Conservation (phyloP, 768 basidiomycete genomes). For the Mycena pura region DNA sequence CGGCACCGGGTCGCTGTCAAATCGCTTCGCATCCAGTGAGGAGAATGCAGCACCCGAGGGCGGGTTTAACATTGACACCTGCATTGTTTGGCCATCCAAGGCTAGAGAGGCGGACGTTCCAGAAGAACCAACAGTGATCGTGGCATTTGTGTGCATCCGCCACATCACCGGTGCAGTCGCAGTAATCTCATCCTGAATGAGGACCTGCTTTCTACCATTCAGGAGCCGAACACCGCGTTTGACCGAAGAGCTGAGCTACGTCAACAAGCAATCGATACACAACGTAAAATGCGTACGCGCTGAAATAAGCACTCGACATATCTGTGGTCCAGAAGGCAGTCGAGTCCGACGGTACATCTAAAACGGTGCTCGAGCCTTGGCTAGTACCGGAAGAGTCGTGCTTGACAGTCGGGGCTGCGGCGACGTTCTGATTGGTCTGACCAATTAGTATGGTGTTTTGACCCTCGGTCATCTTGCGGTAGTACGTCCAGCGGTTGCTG, state of each 20-base stretch:
- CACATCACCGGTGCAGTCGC: constrained; percentile 69
- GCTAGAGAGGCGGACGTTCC: constrained; percentile 77
- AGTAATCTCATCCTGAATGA: constrained; percentile 91
- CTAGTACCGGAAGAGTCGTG: constrained; percentile 57
- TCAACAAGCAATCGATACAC: constrained; percentile 20
- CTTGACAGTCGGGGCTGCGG: constrained; percentile 63
- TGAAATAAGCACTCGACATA: constrained; percentile 76
- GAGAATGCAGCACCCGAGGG: constrained; percentile 70
- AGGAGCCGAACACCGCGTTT: constrained; percentile 85
- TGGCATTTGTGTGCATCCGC: constrained; percentile 98
- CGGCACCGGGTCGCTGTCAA: constrained; percentile 66
- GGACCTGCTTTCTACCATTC: constrained; percentile 85
- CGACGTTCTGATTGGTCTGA: constrained; percentile 80
- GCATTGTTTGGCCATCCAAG: constrained; percentile 72
- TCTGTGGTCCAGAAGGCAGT: constrained; percentile 85
- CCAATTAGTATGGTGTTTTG: constrained; percentile 92
- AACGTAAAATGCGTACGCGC: constrained; percentile 58
- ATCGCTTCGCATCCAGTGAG: constrained; percentile 59
- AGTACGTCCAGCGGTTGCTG: constrained; percentile 85
- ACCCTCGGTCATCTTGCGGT: constrained; percentile 95
- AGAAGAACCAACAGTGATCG: constrained; percentile 55
- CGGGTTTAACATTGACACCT: constrained; percentile 70
- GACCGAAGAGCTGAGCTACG: constrained; percentile 60
- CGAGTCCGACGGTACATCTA: constrained; percentile 64
- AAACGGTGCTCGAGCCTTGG: constrained; percentile 91